phyloP scores from a whole-genome alignment of 169 alveolate species.

The Babesia caballi region DNA sequence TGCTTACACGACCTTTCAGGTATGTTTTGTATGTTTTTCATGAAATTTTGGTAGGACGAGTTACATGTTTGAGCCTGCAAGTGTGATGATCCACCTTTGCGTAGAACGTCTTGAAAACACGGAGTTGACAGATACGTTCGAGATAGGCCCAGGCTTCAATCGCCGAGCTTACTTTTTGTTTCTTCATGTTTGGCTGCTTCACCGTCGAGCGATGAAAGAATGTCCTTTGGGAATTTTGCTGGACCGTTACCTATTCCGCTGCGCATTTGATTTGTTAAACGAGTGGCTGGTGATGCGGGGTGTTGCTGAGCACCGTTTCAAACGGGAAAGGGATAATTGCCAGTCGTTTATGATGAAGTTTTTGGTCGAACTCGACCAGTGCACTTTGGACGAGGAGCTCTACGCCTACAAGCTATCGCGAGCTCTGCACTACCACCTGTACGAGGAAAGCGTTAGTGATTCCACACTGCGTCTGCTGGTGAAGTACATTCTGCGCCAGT shows the following conservation, averaged over 20 bases:
- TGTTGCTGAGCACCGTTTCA: constrained; percentile 54
- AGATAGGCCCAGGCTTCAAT: constrained; percentile 72
- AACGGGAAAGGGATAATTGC: constrained; percentile 34
- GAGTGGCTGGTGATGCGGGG: constrained; percentile 68
- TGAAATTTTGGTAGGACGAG: constrained; percentile 1
- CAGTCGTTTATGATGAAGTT: constrained; percentile 61
- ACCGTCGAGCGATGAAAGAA: constrained; percentile 69
- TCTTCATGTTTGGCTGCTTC: constrained; percentile 73
- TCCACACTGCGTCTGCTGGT: constrained; percentile 41
- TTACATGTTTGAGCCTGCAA: constrained; percentile 65
- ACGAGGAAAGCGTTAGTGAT: constrained; percentile 45
- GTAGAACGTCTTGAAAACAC: constrained; percentile 75
- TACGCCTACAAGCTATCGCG: constrained; percentile 49
- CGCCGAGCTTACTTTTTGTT: constrained; percentile 69
- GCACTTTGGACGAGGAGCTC: constrained; percentile 44
- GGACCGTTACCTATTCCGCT: constrained; percentile 65
- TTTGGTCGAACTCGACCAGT: constrained; percentile 54
- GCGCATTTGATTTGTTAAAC: constrained; percentile 62
- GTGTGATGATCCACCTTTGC: constrained; percentile 69
- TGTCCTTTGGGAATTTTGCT: constrained; percentile 69
- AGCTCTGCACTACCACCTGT: constrained; percentile 33
- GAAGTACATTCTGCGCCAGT: constrained; percentile 60
- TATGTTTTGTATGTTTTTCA: background rate
- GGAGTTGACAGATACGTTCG: constrained; percentile 59
- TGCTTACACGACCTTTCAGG: constrained; percentile 58